Evolutionary conservation across 768 basidiomycete species (phyloP).

Genomic region (Auriscalpium vulgare): DNA sequence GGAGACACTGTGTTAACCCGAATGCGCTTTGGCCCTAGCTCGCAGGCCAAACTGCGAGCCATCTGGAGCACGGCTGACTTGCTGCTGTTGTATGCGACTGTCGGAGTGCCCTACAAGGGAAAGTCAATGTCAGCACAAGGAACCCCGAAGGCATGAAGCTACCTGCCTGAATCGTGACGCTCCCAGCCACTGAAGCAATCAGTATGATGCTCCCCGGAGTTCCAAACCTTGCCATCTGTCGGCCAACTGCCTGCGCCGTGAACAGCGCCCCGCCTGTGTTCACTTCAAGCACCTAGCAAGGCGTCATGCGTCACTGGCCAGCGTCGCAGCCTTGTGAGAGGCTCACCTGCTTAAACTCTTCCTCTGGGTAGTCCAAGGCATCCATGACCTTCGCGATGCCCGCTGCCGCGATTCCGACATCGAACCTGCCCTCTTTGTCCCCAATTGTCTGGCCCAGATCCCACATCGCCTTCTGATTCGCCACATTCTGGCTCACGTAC

Average conservation of each 20-base stretch:
- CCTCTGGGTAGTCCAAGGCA: slow-evolving; percentile 55
- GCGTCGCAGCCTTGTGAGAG: neutral
- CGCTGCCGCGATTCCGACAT: slow-evolving; percentile 69
- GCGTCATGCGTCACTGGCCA: neutral
- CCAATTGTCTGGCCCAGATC: slow-evolving; percentile 47
- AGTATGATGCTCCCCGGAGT: slow-evolving; percentile 31
- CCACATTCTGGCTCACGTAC: slow-evolving; percentile 58
- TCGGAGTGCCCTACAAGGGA: slow-evolving; percentile 59
- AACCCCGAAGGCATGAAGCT: neutral
- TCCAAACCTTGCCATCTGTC: slow-evolving; percentile 26
- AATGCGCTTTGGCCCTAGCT: slow-evolving; percentile 54
- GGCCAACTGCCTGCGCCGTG: slow-evolving; percentile 25
- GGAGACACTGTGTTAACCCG: slow-evolving; percentile 70
- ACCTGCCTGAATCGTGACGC: slow-evolving; percentile 54
- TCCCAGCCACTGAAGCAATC: slow-evolving; percentile 33
- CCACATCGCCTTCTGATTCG: slow-evolving; percentile 53
- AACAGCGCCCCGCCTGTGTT: slow-evolving; percentile 39
- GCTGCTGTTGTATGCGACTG: slow-evolving; percentile 68
- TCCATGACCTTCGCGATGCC: slow-evolving; percentile 53
- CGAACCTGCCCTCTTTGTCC: slow-evolving; percentile 58
- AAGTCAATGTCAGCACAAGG: neutral
- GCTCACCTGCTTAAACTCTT: slow-evolving; percentile 53
- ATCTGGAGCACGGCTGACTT: slow-evolving; percentile 73
- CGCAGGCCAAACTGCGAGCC: slow-evolving; percentile 74
- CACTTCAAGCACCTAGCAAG: slow-evolving; percentile 48